Conservation (phyloP, 805 yeast species). For the Brettanomyces bruxellensis region DNA sequence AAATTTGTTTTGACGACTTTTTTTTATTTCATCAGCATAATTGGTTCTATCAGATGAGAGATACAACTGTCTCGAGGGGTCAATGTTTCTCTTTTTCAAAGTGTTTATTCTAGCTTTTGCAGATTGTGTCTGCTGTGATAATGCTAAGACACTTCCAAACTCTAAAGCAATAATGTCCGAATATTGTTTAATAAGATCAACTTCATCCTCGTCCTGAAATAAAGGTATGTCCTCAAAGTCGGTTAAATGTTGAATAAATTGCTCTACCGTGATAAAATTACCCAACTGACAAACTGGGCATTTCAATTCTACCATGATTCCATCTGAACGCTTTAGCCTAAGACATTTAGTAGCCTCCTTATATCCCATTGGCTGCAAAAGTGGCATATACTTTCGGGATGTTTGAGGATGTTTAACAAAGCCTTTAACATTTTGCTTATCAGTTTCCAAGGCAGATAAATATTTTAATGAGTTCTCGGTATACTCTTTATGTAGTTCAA, state of each 20-base stretch:
- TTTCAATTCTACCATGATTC: constrained; percentile 6
- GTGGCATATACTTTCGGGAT: neutral
- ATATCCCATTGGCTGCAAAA: neutral
- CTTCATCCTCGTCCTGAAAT: constrained; percentile 4
- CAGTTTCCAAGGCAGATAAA: neutral
- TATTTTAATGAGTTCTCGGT: neutral
- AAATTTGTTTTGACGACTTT: neutral
- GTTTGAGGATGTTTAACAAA: neutral
- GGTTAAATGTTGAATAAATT: neutral
- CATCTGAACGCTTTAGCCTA: constrained; percentile 9
- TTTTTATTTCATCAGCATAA: neutral
- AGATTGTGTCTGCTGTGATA: neutral
- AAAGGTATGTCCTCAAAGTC: constrained; percentile 2
- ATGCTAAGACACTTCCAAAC: constrained; percentile 2
- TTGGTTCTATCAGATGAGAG: neutral
- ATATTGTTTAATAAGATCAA: neutral
- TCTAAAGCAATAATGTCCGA: constrained; percentile 4
- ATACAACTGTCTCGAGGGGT: neutral
- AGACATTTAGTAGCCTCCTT: neutral
- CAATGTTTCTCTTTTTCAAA: neutral
- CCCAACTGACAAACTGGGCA: constrained; percentile 10
- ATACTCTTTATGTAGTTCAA: neutral
- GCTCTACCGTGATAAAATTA: neutral
- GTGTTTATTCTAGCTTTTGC: neutral
- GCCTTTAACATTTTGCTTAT: neutral